phyloP scores from a whole-genome alignment of 768 basidiomycete genomes.

The Rickenella mellea region DNA sequence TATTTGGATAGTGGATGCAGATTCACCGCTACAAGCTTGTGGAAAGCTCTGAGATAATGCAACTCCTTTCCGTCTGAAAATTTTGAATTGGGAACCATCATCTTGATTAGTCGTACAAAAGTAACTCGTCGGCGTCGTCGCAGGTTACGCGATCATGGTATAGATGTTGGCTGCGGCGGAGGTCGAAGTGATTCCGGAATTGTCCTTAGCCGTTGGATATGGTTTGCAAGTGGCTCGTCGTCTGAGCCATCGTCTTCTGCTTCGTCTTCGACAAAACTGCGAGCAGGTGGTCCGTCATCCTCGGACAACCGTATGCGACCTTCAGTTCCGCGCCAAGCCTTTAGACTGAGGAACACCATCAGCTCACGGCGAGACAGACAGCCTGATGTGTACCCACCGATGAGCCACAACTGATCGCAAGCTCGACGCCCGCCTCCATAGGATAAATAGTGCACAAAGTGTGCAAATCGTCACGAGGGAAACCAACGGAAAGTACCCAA shows the following conservation, averaged over 20 bases:
- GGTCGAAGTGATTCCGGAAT: too few relatives aligned
- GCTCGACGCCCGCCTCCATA: constrained; percentile 52
- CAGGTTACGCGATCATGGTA: too few relatives aligned
- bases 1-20: too few relatives aligned
- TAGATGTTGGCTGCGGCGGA: too few relatives aligned
- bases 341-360: constrained; percentile 35
- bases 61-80: too few relatives aligned
- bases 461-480: constrained; percentile 51
- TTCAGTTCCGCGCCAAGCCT: constrained; percentile 41
- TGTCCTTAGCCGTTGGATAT: constrained; percentile 6
- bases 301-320: constrained; percentile 59
- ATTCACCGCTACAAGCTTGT: too few relatives aligned
- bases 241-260: constrained; percentile 39
- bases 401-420: constrained; percentile 53
- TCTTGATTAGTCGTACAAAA: too few relatives aligned
- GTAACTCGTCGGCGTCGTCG: too few relatives aligned
- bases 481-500: constrained; percentile 45
- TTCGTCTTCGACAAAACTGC: constrained; percentile 52
- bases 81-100: too few relatives aligned
- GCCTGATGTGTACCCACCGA: constrained; percentile 30
- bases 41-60: too few relatives aligned
- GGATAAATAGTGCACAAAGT: constrained; percentile 45
- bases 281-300: constrained; percentile 66
- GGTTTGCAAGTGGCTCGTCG: constrained; percentile 15
- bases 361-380: background rate